Base-by-base conservation (phyloP, 345 rosid species). In the Pistacia atlantica region DNA sequence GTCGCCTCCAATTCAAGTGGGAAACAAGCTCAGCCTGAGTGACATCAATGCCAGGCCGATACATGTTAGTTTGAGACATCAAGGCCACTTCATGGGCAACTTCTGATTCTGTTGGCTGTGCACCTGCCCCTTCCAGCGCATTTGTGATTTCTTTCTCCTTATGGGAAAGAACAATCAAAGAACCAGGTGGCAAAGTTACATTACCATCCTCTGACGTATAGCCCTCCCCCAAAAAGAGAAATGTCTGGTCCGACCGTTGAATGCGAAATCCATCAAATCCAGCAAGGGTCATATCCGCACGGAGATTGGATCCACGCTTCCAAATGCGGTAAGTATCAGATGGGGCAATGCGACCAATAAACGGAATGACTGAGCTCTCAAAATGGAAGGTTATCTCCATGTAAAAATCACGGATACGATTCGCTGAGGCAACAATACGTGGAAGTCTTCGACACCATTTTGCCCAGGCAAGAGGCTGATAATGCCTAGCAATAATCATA, bases 371-470 rank as follows among this genome's bases (percentile, higher is more conserved):
- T 0, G 97, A 90, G 78, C 99, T 97, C 83, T 97, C 99, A 75
- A 97, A 97, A 87, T 96, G 98, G 77, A 96, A 96, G 69, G 89
- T 87, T 70, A 96, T 96, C 89, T 96, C 99, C 99, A 96, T 97
- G 78, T 97, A 97, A 75, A 97, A 97, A 77, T 97, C 98, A 45
- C 94, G 90, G 70, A 97, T 92, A 10, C 97, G 86, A 65, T 91
- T 85, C 9, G 94, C 92, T 0, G 99, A 92, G 28, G 92, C 99
- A 75, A 91, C 86, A 61, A 97, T 88, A 22, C 97, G 84, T 10
- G 98, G 99, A 77, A 97, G 97, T 70, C 99, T 91, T 22, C 99
- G 87, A 67, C 98, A 90, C 99, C 99, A 97, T 89, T 94, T 97
- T 37, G 91, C 97, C 99, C 99, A 97, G 58, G 99, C 99, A 71